phyloP scores from a whole-genome alignment of 768 basidiomycete species.

The Calvatia gigantea region DNA sequence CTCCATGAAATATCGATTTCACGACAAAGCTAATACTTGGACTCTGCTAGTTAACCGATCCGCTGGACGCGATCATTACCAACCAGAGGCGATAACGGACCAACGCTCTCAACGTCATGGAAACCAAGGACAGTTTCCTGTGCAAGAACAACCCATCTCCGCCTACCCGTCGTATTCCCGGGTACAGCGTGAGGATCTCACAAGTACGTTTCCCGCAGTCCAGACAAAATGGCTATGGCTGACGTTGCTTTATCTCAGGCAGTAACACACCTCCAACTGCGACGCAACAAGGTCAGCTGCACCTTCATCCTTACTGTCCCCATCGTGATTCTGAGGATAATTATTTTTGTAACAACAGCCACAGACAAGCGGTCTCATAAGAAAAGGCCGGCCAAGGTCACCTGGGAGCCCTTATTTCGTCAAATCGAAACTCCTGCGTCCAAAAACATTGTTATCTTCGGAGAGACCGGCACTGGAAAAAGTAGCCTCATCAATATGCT shows the following conservation, averaged over 20 bases:
- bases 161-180: no score
- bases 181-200: not conserved
- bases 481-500: constrained; percentile 42
- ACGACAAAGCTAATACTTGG: not conserved
- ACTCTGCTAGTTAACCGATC: no score
- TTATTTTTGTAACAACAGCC: constrained; percentile 26
- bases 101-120: not conserved
- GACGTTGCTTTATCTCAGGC: not conserved
- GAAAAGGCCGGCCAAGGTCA: not conserved
- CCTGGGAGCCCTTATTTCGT: constrained; percentile 1
- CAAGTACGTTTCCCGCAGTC: not conserved
- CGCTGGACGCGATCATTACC: no score
- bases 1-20: not conserved
- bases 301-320: constrained; percentile 15
- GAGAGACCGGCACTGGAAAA: constrained; percentile 37
- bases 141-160: no score
- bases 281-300: not conserved
- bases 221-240: not conserved
- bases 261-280: not conserved
- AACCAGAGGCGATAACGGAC: not conserved
- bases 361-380: not conserved
- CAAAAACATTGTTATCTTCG: constrained; percentile 35
- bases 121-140: not conserved
- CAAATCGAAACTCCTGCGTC: not conserved
- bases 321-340: constrained; percentile 21